A percentile compares a stretch with the other conserved stretches of the same genome.
Conservation (phyloP, 176 grass and related monocot genomes). For the Cocos nucifera region DNA sequence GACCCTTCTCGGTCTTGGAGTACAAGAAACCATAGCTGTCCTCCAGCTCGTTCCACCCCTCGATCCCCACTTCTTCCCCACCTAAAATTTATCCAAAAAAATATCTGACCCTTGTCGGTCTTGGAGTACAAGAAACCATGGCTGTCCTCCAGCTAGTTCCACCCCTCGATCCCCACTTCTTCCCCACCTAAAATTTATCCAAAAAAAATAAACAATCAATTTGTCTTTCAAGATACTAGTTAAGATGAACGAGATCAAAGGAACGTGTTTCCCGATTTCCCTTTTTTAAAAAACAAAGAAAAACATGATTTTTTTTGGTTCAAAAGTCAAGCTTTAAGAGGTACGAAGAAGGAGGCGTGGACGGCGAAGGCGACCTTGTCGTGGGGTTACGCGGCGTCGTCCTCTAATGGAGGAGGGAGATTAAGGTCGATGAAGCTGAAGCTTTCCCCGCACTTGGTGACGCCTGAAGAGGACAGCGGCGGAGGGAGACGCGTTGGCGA, state of each 20-base stretch:
- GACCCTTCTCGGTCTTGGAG: slow-evolving; percentile 49
- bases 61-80: slow-evolving; percentile 53
- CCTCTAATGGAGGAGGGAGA: too few species aligned
- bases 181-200: slow-evolving; percentile 30
- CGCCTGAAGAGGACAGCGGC: too few species aligned
- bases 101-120: slow-evolving; percentile 48
- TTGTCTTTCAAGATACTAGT: too few species aligned
- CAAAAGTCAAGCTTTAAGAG: background rate
- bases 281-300: too few species aligned
- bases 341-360: slow-evolving; percentile 54
- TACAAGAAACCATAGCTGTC: slow-evolving; percentile 67
- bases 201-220: background rate
- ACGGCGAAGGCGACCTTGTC: slow-evolving; percentile 69
- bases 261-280: background rate
- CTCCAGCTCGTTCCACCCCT: slow-evolving; percentile 74
- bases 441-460: too few species aligned
- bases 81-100: slow-evolving; percentile 17
- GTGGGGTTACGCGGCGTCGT: too few species aligned
- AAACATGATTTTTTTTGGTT: too few species aligned
- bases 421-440: too few species aligned
- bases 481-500: too few species aligned
- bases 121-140: slow-evolving; percentile 71
- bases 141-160: slow-evolving; percentile 54
- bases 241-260: too few species aligned
- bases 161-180: slow-evolving; percentile 68